Evolutionary conservation across 106 monocot species (phyloP).

Genomic region (Allium cepa): DNA sequence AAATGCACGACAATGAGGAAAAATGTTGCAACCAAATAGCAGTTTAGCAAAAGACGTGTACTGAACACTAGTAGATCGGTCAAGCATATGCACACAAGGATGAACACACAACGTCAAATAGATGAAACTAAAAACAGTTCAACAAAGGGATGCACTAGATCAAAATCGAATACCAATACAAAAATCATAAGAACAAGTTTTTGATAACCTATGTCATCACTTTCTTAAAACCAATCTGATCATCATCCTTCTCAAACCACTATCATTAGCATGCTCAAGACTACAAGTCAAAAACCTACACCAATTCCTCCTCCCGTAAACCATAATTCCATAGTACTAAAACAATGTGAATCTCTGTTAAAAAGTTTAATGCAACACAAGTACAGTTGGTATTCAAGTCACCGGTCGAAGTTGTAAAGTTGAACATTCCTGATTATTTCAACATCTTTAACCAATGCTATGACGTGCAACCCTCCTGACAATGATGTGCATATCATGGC

Average conservation of each 20-base stretch:
- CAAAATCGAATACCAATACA: too few relatives aligned
- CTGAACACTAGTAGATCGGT: too few relatives aligned
- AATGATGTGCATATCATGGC: conserved; percentile 87
- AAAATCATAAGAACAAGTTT: too few relatives aligned
- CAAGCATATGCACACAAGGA: too few relatives aligned
- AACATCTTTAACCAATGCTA: conserved; percentile 77
- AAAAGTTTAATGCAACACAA: conserved; percentile 55
- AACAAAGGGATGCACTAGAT: too few relatives aligned
- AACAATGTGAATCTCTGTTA: conserved; percentile 71
- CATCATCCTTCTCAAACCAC: background rate
- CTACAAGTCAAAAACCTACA: conserved; percentile 17
- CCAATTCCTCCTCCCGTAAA: conserved; percentile 2
- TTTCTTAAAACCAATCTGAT: too few relatives aligned
- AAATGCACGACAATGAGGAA: too few relatives aligned
- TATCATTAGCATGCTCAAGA: conserved; percentile 23
- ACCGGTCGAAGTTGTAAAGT: conserved; percentile 72
- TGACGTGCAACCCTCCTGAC: conserved; percentile 69
- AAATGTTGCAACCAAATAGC: too few relatives aligned
- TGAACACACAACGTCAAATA: too few relatives aligned
- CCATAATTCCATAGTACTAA: conserved; percentile 29
- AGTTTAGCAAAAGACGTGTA: too few relatives aligned
- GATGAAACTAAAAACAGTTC: too few relatives aligned
- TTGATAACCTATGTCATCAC: too few relatives aligned
- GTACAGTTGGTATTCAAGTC: conserved; percentile 56
- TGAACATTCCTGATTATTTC: conserved; percentile 85